phyloP scores from a whole-genome alignment of 768 basidiomycete species.

The Calvatia gigantea region DNA sequence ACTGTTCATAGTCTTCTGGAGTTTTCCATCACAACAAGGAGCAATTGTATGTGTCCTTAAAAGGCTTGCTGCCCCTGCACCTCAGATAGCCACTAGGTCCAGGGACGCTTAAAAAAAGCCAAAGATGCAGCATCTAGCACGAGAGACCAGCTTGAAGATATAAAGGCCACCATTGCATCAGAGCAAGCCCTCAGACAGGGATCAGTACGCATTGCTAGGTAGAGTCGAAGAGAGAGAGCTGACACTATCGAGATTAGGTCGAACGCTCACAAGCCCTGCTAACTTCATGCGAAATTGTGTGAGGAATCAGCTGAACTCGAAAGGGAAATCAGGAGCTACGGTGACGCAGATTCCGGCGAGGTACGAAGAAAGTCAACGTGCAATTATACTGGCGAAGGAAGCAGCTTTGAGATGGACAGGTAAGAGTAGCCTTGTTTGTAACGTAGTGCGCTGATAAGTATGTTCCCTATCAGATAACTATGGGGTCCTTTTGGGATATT shows the following conservation, averaged over 20 bases:
- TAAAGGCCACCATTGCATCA: slow-evolving; percentile 40
- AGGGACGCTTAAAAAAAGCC: slow-evolving; percentile 47
- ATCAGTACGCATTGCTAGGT: slow-evolving; percentile 37
- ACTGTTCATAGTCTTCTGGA: slow-evolving; percentile 77
- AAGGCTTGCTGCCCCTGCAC: slow-evolving; percentile 1
- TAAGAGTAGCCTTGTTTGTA: slow-evolving; percentile 30
- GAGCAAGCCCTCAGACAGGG: slow-evolving; percentile 56
- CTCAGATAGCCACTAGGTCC: slow-evolving; percentile 40
- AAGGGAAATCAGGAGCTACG: slow-evolving; percentile 73
- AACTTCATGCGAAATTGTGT: slow-evolving; percentile 47
- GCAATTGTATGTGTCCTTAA: slow-evolving; percentile 49
- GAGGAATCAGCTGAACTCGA: slow-evolving; percentile 44
- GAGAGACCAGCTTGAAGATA: slow-evolving; percentile 47
- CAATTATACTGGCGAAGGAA: slow-evolving; percentile 74
- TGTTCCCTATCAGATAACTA: slow-evolving; percentile 58
- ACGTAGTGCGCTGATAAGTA: background rate
- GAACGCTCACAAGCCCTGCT: slow-evolving; percentile 8
- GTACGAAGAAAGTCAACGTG: slow-evolving; percentile 73
- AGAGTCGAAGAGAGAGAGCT: background rate
- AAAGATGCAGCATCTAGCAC: slow-evolving; percentile 42
- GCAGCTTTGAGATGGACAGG: slow-evolving; percentile 89
- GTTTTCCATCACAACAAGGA: slow-evolving; percentile 88
- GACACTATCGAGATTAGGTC: background rate
- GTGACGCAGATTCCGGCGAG: slow-evolving; percentile 81
- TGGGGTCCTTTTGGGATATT: slow-evolving; percentile 57